Evolutionary conservation across 2,329 filamentous ascomycete genomes (phyloP).

Genomic region (Hymenoscyphus fraxineus): DNA sequence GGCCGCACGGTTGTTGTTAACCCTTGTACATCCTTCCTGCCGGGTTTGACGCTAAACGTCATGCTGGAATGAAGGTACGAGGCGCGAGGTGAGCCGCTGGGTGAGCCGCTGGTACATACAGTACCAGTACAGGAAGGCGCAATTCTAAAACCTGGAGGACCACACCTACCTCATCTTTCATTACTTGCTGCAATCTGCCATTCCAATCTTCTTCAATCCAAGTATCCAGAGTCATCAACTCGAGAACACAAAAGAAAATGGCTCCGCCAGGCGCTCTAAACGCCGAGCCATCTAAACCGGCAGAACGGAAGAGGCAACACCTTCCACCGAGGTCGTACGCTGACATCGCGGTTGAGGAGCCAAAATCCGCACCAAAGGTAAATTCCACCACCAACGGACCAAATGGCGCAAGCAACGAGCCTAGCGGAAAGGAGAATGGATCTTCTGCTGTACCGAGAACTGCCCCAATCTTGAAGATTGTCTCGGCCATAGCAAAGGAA

Average conservation of each 20-base stretch:
- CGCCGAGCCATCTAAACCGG: conserved; percentile 33
- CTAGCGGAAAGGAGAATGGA: neutral
- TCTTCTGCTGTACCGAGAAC: conserved; percentile 13
- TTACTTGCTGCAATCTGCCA: neutral
- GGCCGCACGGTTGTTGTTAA: neutral
- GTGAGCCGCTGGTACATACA: neutral
- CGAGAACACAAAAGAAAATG: conserved; percentile 15
- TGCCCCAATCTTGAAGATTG: conserved; percentile 30
- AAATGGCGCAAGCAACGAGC: conserved; percentile 13
- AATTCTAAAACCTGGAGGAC: neutral
- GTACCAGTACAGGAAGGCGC: neutral
- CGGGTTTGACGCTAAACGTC: neutral
- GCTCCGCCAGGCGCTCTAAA: conserved; percentile 19
- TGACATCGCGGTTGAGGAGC: conserved; percentile 32
- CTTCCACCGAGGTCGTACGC: conserved; percentile 40
- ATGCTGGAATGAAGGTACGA: conserved; percentile 1
- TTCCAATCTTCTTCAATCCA: neutral
- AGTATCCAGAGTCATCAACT: neutral
- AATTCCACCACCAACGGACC: neutral
- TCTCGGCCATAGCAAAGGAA: conserved; percentile 17
- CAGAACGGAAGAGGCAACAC: conserved; percentile 33
- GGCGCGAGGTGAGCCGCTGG: neutral
- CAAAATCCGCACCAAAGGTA: conserved; percentile 8
- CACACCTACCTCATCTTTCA: neutral
- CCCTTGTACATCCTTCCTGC: neutral